Percentiles rank a stretch among this genome's conserved stretches.
These are phyloP conservation scores for Erythrobasidium yunnanense DNA, from an alignment of 768 basidiomycete species.

Conservation along the genomic window DNA sequence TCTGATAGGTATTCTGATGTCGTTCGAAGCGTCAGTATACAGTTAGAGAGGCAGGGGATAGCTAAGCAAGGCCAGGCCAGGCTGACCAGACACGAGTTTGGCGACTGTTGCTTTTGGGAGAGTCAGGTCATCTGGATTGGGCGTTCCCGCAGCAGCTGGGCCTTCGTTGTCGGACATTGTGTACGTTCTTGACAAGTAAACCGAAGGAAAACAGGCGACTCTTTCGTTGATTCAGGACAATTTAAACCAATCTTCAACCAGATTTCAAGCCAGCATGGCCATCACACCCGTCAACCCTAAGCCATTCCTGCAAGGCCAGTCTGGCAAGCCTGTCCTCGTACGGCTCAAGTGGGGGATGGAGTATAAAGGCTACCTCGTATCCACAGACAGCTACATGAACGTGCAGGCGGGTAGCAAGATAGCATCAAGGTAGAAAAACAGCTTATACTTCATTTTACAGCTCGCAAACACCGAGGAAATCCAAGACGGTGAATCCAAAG, in stretches of 20 bases:
- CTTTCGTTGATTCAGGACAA: too few relatives aligned
- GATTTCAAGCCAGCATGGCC: slow-evolving; percentile 38
- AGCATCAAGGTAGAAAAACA: slow-evolving; percentile 26
- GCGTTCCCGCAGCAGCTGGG: not conserved
- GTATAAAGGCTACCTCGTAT: slow-evolving; percentile 97
- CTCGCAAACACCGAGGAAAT: slow-evolving; percentile 98
- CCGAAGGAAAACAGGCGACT: too few relatives aligned
- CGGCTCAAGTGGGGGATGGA: slow-evolving; percentile 97
- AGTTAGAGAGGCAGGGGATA: not conserved
- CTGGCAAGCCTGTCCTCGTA: slow-evolving; percentile 90
- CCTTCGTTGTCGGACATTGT: slow-evolving; percentile 32
- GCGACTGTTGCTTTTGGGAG: slow-evolving; percentile 93
- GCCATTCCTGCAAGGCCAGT: slow-evolving; percentile 95
- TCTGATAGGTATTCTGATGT: slow-evolving; percentile 69
- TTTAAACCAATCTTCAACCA: too few relatives aligned
- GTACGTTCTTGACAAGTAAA: too few relatives aligned
- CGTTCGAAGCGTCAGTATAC: not conserved
- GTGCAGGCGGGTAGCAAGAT: slow-evolving; percentile 59
- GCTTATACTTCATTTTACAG: slow-evolving; percentile 45
- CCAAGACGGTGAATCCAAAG: slow-evolving; percentile 88
- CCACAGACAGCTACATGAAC: slow-evolving; percentile 99
- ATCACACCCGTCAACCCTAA: slow-evolving; percentile 95
- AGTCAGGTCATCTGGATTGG: slow-evolving; percentile 78
- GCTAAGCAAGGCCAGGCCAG: not conserved
- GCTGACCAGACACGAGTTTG: slow-evolving; percentile 83